Base-by-base conservation (phyloP, 23 red algal species). In the Agarophyton chilense region DNA sequence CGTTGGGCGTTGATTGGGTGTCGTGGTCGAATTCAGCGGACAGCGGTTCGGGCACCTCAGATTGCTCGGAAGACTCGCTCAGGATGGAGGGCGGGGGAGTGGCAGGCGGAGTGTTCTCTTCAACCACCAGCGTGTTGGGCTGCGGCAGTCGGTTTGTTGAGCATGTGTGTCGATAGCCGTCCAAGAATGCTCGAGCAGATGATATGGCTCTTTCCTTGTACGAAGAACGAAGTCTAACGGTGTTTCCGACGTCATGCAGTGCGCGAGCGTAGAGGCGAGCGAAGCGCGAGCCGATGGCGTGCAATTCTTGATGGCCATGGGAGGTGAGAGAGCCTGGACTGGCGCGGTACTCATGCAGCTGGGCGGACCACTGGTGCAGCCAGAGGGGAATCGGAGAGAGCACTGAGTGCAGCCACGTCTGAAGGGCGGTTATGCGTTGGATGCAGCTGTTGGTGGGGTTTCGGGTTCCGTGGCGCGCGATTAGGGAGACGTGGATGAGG, bases 401-500 rank as follows among this genome's bases (percentile, higher is more conserved):
- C 9, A 72, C 80, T 32, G 71, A 24, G 41, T 52, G 57, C 38
- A 94, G 72, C 91, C 81, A 79, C 10, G 21, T 7, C 33, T 84
- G 41, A 42, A 94, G 52, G 32, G 63, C 51, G 61, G 68, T 55
- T 52, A 94, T 87, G 52, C 91, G 91, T 2, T 79, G 61, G 12
- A 79, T 64, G 16, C 71, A 86, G 56, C 72, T 77, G 31, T 43
- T 39, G 18, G 91, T 94, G 24, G 91, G 91, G 34, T 94, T 86
- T 2, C 91, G 91, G 8, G 91, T 94, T 12, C 91, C 91, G 47
- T 94, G 91, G 28, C 91, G 67, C 12, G 82, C 73, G 35, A 94
- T 75, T 33, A 94, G 54, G 6, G 81, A 80, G 36, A 94, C 91
- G 33, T 94, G 91, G 12, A 94, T 85, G 54, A 86, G 74, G 21